These are phyloP conservation scores for Rhodofomes roseus DNA, from an alignment of 1,284 basidiomycete genomes.

Conservation along the genomic window DNA sequence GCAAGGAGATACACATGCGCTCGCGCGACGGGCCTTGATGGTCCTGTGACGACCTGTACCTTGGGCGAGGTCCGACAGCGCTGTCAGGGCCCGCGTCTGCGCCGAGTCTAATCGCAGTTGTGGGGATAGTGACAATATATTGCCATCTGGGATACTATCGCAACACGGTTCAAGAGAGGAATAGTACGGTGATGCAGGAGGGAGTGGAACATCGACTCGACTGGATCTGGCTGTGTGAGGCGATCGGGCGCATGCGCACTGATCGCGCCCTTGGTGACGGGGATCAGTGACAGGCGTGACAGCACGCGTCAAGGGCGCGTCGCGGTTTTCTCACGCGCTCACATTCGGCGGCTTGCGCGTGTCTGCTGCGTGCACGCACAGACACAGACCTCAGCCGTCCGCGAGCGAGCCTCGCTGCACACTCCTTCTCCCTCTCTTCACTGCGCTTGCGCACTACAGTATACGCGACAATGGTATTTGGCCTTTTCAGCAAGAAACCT, in stretches of 20 bases:
- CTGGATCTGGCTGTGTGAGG: too few species aligned
- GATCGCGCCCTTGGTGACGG: background rate
- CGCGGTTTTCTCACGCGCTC: constrained; percentile 6
- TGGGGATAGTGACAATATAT: too few species aligned
- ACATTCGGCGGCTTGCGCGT: background rate
- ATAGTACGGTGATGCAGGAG: too few species aligned
- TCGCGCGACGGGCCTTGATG: background rate
- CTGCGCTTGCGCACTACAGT: background rate
- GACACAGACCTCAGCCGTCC: background rate
- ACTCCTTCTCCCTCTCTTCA: background rate
- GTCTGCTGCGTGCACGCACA: constrained; percentile 4
- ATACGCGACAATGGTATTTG: constrained; percentile 41
- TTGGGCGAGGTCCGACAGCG: background rate
- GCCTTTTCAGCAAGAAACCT: constrained; percentile 43
- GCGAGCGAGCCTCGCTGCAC: background rate
- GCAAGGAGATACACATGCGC: background rate
- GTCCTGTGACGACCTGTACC: background rate
- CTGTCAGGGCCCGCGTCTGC: too few species aligned
- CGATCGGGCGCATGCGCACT: too few species aligned
- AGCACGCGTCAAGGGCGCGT: constrained; percentile 5
- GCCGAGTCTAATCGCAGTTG: too few species aligned
- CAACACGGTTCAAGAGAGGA: too few species aligned
- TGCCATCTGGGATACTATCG: too few species aligned
- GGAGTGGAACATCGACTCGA: background rate
- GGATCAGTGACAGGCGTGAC: background rate